phyloP scores from a whole-genome alignment of 202 grass and related monocot species.

The Panicum hallii region DNA sequence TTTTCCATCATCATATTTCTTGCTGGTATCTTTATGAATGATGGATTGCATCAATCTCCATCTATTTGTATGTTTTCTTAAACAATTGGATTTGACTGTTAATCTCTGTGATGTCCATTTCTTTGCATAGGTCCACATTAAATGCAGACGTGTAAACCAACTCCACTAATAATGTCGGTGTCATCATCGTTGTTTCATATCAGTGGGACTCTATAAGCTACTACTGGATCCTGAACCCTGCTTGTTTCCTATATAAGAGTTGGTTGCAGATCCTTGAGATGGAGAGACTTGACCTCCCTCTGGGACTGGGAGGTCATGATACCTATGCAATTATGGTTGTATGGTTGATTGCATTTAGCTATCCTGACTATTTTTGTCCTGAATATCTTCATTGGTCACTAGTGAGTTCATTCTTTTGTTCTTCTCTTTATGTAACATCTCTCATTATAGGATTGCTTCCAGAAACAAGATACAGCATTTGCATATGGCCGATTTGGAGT shows the following conservation, averaged over 20 bases:
- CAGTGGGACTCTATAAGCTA: constrained; percentile 28
- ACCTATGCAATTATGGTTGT: background rate
- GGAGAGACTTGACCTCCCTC: background rate
- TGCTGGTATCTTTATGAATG: constrained; percentile 21
- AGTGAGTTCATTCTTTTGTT: constrained; percentile 12
- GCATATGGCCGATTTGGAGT: background rate
- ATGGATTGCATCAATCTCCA: constrained; percentile 10
- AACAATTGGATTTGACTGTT: background rate
- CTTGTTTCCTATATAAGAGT: constrained; percentile 45
- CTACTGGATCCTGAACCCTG: constrained; percentile 18
- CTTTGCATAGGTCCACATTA: constrained; percentile 41
- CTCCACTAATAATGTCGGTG: constrained; percentile 45
- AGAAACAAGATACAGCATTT: background rate
- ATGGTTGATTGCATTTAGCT: constrained; percentile 7
- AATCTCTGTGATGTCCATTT: constrained; percentile 36
- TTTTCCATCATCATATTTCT: constrained; percentile 33
- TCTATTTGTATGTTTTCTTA: constrained; percentile 15
- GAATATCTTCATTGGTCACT: background rate
- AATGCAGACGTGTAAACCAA: constrained; percentile 45
- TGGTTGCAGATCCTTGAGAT: constrained; percentile 3
- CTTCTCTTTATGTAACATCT: background rate
- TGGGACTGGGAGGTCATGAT: background rate
- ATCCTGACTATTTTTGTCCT: background rate
- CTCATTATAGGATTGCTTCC: background rate
- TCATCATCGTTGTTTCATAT: constrained; percentile 40